These are phyloP conservation scores for Populus simonii DNA, from an alignment of 345 rosid species.

Conservation along the genomic window DNA sequence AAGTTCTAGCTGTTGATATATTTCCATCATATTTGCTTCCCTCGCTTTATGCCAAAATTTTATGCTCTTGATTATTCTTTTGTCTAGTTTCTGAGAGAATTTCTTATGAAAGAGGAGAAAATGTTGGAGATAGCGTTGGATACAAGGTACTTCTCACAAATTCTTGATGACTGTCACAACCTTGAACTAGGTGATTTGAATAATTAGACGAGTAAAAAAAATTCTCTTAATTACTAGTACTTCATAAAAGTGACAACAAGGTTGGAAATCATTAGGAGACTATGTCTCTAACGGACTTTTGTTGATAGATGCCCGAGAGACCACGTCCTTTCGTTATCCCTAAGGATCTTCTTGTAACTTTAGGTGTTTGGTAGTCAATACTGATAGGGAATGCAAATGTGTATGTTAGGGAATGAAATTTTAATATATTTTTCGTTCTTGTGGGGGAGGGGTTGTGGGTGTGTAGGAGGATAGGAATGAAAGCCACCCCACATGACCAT, in stretches of 20 bases:
- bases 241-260: background rate
- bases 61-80: slow-evolving; percentile 14
- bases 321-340: too few relatives aligned
- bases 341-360: too few relatives aligned
- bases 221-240: background rate
- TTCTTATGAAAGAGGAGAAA: slow-evolving; percentile 78
- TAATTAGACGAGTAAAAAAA: background rate
- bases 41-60: background rate
- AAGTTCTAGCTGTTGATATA: slow-evolving; percentile 6
- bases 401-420: too few relatives aligned
- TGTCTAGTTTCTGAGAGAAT: slow-evolving; percentile 89
- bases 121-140: slow-evolving; percentile 73
- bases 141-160: slow-evolving; percentile 60
- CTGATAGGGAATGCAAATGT: too few relatives aligned
- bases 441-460: too few relatives aligned
- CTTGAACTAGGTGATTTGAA: background rate
- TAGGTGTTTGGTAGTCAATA: too few relatives aligned
- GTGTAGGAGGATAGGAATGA: too few relatives aligned
- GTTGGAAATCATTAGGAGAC: background rate
- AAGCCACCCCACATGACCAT: too few relatives aligned
- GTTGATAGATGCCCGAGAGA: too few relatives aligned
- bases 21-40: slow-evolving; percentile 3
- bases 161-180: background rate
- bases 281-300: too few relatives aligned
- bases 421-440: too few relatives aligned